Base-by-base conservation (phyloP, 306 rosid species). In the Trichosanthes cucumerina region DNA sequence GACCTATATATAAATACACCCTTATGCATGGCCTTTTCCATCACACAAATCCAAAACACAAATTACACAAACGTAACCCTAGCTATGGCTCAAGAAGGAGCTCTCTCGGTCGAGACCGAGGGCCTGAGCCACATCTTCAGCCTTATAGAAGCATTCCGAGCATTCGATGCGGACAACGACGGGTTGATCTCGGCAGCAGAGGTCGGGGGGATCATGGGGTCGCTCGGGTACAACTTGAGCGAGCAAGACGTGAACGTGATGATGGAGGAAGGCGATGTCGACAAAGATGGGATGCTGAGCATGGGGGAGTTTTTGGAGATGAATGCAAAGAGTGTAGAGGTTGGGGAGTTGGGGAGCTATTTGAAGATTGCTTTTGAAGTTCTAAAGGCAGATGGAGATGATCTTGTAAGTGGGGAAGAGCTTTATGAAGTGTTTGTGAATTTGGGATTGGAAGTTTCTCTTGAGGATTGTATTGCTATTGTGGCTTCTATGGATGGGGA, bases 91-190 rank as follows among this genome's bases (percentile, higher is more conserved):
- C 90, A 84, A 81, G n/a, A 28, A 3, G 80, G 79, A 16, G 57
- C 83, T 39, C 80, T 90, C n/a, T 82, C 86, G 14, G 77, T 85
- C 3, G 90, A 90, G 80, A 85, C 84, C 4, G 97, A 92, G 81
- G 50, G 90, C 46, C 82, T 90, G 33, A 81, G 83, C 34, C 90
- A 89, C 16, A 88, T 89, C 15, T 60, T 81, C 0, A 72, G 88
- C 16, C 87, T 92, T 0, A 78, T 88, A 59, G 90, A 90, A 78
- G 89, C 93, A 7, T 90, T 90, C 76, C 68, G 82, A 78, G 93
- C 96, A 3, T 92, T 92, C 44, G 96, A 92, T 10, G 81, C 70
- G 0, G 92, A 92, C 90, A 90, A 86, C 49, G 92, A 90, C 1
- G 91, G 92, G 5, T 14, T 79, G 60, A 89, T 92, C n/a, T 83